Conservation (phyloP, 192 early-diverging fungal species). For the Backusella luteola region DNA sequence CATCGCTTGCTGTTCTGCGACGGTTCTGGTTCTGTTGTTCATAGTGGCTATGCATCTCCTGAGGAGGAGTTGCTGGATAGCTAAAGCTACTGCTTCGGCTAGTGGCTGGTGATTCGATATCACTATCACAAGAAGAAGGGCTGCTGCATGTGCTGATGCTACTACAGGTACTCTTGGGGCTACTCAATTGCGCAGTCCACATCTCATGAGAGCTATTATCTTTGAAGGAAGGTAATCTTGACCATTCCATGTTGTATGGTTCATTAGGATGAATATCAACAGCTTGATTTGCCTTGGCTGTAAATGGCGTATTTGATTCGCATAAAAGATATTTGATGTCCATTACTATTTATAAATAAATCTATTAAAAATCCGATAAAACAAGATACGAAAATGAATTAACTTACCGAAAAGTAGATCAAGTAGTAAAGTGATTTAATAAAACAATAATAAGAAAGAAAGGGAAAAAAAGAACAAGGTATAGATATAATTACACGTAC, state of each 20-base stretch:
- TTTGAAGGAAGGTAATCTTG: neutral
- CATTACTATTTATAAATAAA: neutral
- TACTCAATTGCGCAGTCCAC: neutral
- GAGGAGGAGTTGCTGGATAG: neutral
- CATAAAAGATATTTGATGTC: constrained; percentile 18
- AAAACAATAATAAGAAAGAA: neutral
- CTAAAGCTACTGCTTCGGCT: neutral
- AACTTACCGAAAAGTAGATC: neutral
- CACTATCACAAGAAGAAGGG: neutral
- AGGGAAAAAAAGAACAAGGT: neutral
- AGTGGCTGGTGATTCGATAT: neutral
- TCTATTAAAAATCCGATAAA: constrained; percentile 4
- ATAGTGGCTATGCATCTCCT: neutral
- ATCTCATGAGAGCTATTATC: neutral
- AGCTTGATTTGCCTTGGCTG: neutral
- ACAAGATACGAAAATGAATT: neutral
- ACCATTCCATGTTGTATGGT: neutral
- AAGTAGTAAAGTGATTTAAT: neutral
- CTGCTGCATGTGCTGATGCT: constrained; percentile 12
- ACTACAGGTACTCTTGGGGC: constrained; percentile 12
- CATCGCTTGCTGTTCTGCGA: constrained; percentile 9
- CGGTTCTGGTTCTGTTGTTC: neutral
- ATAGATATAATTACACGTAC: constrained; percentile 2
- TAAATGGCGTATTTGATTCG: neutral
- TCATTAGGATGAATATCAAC: neutral